Base-by-base conservation (phyloP, 805 yeast genomes). In the Lachancea dasiensis region DNA sequence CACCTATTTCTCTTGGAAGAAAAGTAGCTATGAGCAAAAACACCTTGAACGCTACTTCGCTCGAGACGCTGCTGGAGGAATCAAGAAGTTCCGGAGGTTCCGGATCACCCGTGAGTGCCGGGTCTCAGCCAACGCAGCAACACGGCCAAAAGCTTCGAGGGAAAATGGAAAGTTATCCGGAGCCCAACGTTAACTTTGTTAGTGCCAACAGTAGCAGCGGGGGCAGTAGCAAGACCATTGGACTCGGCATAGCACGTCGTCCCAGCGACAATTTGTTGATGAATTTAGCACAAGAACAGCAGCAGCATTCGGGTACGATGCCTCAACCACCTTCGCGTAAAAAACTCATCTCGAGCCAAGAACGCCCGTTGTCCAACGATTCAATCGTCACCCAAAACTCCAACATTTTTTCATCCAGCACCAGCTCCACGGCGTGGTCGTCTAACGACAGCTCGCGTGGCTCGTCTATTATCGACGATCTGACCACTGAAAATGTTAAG, bases 241-340 rank as follows among this genome's bases (percentile, higher is more conserved):
- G 56, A 6, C 37, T 56, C 17, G 60, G 57, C 6, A 43, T 52
- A 22, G 56, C 52, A 6, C 48, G 64, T 23, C 48, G 63, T 31
- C 64, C 64, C 5, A 56, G 61, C 34, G 61, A 59, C 28, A 59
- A 58, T 41, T 32, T 58, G 21, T 34, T 56, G 27, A 33, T 47
- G 34, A 53, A 50, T 35, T 40, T 41, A 38, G 39, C 44, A 23
- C 41, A 36, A 15, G 45, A 31, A 26, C 36, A 32, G 16, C 31
- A 17, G 9, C 25, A 14, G 27, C 34, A 17, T 14, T 15, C 13
- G 6, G 27, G n/a, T n/a, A 9, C 35, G 7, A 28, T 38, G 19
- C 17, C 37, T 11, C 37, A 35, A 13, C 40, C 39, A 15, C 61
- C 61, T 11, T 57, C 60, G 21, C 49, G 48, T 32, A 52, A 47